Base-by-base conservation (phyloP, 192 early-diverging fungal genomes). In the Entomortierella beljakovae region DNA sequence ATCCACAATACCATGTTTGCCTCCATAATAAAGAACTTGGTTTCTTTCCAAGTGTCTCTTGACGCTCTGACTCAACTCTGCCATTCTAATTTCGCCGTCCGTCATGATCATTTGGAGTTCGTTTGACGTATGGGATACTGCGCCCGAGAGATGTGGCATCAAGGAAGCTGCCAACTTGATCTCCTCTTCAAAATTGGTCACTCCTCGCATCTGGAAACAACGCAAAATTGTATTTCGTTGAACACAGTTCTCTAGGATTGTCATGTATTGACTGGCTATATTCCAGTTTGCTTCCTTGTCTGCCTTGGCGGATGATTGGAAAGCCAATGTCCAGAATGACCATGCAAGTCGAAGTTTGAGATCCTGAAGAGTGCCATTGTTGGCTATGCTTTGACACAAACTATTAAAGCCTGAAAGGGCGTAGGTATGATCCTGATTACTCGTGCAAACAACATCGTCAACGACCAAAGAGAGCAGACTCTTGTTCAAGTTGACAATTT, bases 101-200 rank as follows among this genome's bases (percentile, higher is more conserved):
- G 73, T 61, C 35, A 37, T 70, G 65, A 57, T 22, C 67, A 61
- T 20, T 33, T 62, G 22, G 13, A 42, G 18, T 34, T 25, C 18
- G 55, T n/a, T n/a, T n/a, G n/a, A n/a, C n/a, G n/a, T n/a, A n/a
- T n/a, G n/a, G n/a, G n/a, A 54, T 1, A 29, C 33, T 2, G 70
- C 32, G 2, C 42, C 32, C 26, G 46, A 49, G 31, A 51, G 3
- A 23, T 49, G n/a, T 51, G 61, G 50, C 11, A 49, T 16, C 51
- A 49, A 29, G 9, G 29, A 13, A 11, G 31, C 23, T 6, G 61
- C 62, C 56, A 55, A 23, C n/a, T 43, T 51, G 54, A 79, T 18
- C 51, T 69, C 66, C 18, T 79, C 75, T 38, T 79, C 75, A 31
- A 69, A 69, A 18, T 79, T 64, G 32, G 66, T 79, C n/a, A 79